Evolutionary conservation across 2,329 filamentous ascomycete species (phyloP), one percentile per base, ranked within the genome.

Genomic region (Ramichloridium luteum): DNA sequence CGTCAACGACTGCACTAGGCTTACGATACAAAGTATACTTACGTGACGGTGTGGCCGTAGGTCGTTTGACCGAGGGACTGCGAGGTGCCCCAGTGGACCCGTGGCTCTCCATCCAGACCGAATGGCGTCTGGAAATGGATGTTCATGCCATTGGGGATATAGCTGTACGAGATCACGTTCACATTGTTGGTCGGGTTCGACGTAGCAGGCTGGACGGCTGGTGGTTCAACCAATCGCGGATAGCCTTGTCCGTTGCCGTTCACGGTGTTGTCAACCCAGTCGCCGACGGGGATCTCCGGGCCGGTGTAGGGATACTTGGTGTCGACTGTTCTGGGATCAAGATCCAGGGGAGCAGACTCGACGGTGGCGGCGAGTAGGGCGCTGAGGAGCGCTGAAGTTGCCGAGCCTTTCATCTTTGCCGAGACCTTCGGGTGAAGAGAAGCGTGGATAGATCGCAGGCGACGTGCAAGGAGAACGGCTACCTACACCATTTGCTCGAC

Each of bases 111-210:
- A 10, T 59, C 62, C n/a, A 70, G 48, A 5, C 66, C 65, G 40
- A 68, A 70, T 0, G 66, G 64, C 1, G 66, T 69, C 50, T 69
- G 66, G 45, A 59, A 70, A 48, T 69, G 65, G 34, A 69, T 58
- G 44, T 65, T 65, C 45, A 69, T 61, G 20, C 65, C 66, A 30
- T 54, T 47, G 1, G 64, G 64, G 2, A 67, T 37, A 37, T 67
- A 69, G 1, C 64, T 54, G 35, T 67, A 40, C 4, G 59, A 58
- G 35, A 69, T 64, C 20, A 69, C 65, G 38, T 70, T 69, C 47
- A 70, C 47, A 32, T 69, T 70, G 53, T 69, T 70, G 25, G 52
- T 62, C 5, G 65, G 60, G 27, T 63, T 59, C 8, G 39, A 36
- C 5, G 45, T 50, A 14, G 50, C 50, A 4, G 66, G 65, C 39